Evolutionary conservation across 352 stramenopile species (phyloP).

Genomic region (Pythium aquatile): DNA sequence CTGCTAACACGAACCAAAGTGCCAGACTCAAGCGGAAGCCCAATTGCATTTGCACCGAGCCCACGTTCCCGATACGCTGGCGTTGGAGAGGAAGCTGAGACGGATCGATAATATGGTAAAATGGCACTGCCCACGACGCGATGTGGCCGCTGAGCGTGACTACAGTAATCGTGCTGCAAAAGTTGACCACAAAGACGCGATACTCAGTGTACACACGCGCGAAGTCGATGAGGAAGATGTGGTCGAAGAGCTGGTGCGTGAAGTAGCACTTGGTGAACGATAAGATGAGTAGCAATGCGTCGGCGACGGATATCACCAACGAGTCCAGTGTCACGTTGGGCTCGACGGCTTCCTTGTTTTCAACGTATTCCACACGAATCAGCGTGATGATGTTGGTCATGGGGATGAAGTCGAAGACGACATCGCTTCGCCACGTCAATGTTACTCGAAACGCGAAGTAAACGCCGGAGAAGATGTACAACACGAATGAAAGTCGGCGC

Average conservation of each 20-base stretch:
- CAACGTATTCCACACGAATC: slow-evolving; percentile 21
- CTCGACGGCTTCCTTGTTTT: slow-evolving; percentile 17
- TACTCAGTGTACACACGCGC: slow-evolving; percentile 42
- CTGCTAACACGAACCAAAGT: slow-evolving; percentile 31
- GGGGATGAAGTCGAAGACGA: slow-evolving; percentile 46
- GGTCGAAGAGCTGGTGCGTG: slow-evolving; percentile 30
- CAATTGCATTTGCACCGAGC: slow-evolving; percentile 30
- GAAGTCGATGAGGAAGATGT: slow-evolving; percentile 43
- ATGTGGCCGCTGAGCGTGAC: slow-evolving; percentile 36
- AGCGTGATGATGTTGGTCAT: slow-evolving; percentile 40
- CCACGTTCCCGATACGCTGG: slow-evolving; percentile 24
- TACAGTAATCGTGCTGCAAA: slow-evolving; percentile 30
- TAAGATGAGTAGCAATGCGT: slow-evolving; percentile 26
- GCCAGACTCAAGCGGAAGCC: slow-evolving; percentile 33
- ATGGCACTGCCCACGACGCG: slow-evolving; percentile 32
- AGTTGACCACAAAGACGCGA: slow-evolving; percentile 43
- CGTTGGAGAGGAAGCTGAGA: slow-evolving; percentile 1
- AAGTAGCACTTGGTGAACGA: slow-evolving; percentile 29
- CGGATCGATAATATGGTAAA: slow-evolving; percentile 27
- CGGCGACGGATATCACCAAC: slow-evolving; percentile 27
- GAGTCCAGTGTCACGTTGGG: slow-evolving; percentile 21
- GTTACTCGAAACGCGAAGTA: slow-evolving; percentile 32
- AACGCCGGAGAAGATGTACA: slow-evolving; percentile 12
- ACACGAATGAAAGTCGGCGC: slow-evolving; percentile 10
- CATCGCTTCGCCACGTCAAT: slow-evolving; percentile 27